phyloP scores from a whole-genome alignment of 805 yeast genomes.

The Lipomyces anomalus region DNA sequence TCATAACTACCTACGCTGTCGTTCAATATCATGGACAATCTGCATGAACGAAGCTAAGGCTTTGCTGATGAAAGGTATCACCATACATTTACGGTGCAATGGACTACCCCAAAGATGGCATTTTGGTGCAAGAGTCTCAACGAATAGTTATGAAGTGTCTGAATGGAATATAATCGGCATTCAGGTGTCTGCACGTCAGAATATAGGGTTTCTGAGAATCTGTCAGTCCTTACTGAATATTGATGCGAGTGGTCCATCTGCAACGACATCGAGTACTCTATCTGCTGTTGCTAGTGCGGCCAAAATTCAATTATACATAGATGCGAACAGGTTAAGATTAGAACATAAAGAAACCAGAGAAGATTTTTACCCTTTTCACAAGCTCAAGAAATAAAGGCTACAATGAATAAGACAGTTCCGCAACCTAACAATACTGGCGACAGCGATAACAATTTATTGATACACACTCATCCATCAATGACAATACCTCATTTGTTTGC shows the following conservation, averaged over 20 bases:
- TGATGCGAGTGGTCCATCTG: not conserved
- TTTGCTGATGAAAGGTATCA: slow-evolving; percentile 25
- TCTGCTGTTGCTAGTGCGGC: not conserved
- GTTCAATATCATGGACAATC: slow-evolving; percentile 28
- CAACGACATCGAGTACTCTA: not conserved
- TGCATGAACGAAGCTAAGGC: slow-evolving; percentile 29
- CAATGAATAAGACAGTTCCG: not conserved
- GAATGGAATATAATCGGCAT: slow-evolving; percentile 16
- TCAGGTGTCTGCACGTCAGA: slow-evolving; percentile 12
- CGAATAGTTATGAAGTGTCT: slow-evolving; percentile 39
- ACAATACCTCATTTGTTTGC: slow-evolving; percentile 17
- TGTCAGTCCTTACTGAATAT: not conserved
- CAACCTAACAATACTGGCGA: too few relatives aligned
- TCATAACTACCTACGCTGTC: slow-evolving; percentile 27
- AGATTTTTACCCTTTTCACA: not conserved
- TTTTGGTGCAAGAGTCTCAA: slow-evolving; percentile 66
- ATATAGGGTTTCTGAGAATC: slow-evolving; percentile 10
- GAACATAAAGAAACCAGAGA: not conserved
- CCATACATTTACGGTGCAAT: slow-evolving; percentile 51
- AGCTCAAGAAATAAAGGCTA: not conserved
- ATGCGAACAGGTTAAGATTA: not conserved
- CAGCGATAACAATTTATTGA: not conserved
- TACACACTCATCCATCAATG: slow-evolving; percentile 10
- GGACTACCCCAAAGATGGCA: slow-evolving; percentile 79
- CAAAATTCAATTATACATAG: not conserved